These are phyloP conservation scores for Trichosporon asahii DNA, from an alignment of 1,284 basidiomycete species.

Conservation along the genomic window DNA sequence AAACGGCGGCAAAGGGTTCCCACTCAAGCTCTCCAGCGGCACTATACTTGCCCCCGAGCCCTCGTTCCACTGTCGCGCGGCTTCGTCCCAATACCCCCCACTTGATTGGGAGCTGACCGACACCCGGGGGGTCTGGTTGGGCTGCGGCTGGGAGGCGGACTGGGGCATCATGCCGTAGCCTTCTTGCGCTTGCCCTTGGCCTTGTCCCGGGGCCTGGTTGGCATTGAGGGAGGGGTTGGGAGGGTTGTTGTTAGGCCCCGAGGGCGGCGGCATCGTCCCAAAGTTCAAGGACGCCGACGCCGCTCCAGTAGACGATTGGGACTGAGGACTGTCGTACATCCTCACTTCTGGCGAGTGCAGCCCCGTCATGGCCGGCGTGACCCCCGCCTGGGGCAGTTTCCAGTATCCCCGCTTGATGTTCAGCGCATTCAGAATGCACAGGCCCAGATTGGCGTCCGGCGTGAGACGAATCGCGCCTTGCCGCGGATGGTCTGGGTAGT, in stretches of 20 bases:
- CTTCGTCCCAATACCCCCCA: background rate
- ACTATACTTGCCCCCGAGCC: background rate
- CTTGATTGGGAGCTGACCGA: background rate
- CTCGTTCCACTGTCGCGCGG: background rate
- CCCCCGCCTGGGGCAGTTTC: conserved; percentile 15
- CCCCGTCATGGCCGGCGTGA: background rate
- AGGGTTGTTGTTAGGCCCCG: too few relatives aligned
- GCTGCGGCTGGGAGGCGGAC: too few relatives aligned
- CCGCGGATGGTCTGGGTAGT: conserved; percentile 48
- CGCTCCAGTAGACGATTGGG: background rate
- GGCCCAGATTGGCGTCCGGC: conserved; percentile 35
- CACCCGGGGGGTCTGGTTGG: background rate
- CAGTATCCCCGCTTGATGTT: conserved; percentile 49
- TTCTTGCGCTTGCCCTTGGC: background rate
- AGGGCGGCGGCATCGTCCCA: conserved; percentile 5
- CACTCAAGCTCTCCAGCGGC: conserved; percentile 2
- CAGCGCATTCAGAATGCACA: conserved; percentile 41
- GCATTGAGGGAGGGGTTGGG: too few relatives aligned
- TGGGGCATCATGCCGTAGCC: background rate
- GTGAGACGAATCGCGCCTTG: conserved; percentile 39
- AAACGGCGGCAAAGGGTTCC: conserved; percentile 1
- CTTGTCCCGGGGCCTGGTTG: background rate
- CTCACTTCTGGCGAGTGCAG: background rate
- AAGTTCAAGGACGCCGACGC: background rate
- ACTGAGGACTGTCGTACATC: background rate